Percentiles rank a stretch among this genome's conserved stretches.
phyloP scores from a whole-genome alignment of 192 early-diverging fungal genomes.

The Borealophlyctis nickersoniae region DNA sequence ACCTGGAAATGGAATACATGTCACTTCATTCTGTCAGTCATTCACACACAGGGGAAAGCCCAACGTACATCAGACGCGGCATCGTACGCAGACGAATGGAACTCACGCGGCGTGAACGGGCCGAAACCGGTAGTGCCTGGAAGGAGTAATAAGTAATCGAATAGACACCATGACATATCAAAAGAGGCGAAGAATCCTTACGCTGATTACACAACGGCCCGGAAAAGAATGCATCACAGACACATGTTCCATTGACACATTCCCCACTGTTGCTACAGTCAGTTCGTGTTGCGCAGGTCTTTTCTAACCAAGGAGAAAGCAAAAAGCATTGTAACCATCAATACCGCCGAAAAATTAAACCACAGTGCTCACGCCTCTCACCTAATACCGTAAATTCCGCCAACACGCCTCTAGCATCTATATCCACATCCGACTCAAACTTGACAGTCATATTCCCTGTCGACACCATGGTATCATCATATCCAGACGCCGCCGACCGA shows the following conservation, averaged over 20 bases:
- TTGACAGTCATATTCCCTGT: conserved; percentile 18
- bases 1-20: neutral
- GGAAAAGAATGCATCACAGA: conserved; percentile 16
- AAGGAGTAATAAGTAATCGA: too few relatives aligned
- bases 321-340: too few relatives aligned
- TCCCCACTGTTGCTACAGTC: conserved; percentile 20
- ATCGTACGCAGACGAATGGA: conserved; percentile 33
- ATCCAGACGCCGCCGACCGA: conserved; percentile 6
- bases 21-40: too few relatives aligned
- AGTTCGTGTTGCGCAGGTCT: conserved; percentile 1
- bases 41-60: neutral
- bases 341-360: too few relatives aligned
- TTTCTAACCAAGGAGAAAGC: too few relatives aligned
- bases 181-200: too few relatives aligned
- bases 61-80: conserved; percentile 15
- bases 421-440: conserved; percentile 26
- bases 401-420: conserved; percentile 22
- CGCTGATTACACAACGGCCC: conserved; percentile 29
- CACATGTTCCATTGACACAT: conserved; percentile 22
- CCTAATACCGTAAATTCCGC: conserved; percentile 28
- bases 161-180: too few relatives aligned
- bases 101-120: conserved; percentile 19
- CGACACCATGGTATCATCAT: conserved; percentile 21
- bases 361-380: conserved; percentile 7
- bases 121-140: conserved; percentile 8